A percentile compares a stretch with the other conserved stretches of the same genome.
Conservation (phyloP, 2,329 filamentous ascomycete species). For the Aspergillus transmontanensis region DNA sequence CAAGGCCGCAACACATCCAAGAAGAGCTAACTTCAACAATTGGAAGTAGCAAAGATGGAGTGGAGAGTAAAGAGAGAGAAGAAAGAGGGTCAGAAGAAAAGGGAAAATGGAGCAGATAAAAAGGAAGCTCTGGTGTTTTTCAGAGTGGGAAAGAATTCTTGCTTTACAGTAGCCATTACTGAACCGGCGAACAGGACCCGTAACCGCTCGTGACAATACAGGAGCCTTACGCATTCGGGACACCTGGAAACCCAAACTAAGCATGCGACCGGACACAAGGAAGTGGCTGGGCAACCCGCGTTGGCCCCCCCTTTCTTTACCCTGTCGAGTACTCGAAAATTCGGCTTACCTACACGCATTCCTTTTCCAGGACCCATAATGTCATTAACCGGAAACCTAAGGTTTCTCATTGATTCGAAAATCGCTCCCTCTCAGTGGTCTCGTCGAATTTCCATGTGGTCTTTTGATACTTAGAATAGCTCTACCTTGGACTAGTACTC, state of each 20-base stretch:
- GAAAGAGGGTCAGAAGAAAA: constrained; percentile 40
- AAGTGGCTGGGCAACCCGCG: constrained; percentile 21
- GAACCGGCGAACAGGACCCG: constrained; percentile 43
- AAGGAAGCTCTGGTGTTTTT: constrained; percentile 43
- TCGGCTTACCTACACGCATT: constrained; percentile 10
- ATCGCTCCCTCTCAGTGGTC: constrained; percentile 16
- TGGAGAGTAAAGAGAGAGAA: constrained; percentile 33
- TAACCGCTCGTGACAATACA: constrained; percentile 41
- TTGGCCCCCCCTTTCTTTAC: constrained; percentile 10
- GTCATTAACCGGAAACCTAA: constrained; percentile 9
- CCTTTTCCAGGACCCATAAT: constrained; percentile 12
- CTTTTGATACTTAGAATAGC: background rate
- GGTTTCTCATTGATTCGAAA: constrained; percentile 15
- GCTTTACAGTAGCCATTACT: constrained; percentile 26
- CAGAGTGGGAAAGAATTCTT: constrained; percentile 37
- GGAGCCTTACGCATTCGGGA: constrained; percentile 32
- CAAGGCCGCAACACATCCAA: constrained; percentile 43
- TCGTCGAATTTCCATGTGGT: constrained; percentile 3
- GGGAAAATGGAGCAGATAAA: constrained; percentile 35
- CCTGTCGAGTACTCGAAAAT: constrained; percentile 2
- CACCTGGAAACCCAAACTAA: constrained; percentile 17
- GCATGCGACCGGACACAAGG: constrained; percentile 35
- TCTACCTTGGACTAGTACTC: background rate
- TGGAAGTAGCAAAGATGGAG: constrained; percentile 41
- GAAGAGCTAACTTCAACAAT: constrained; percentile 41